Base-by-base conservation (phyloP, 2,329 filamentous ascomycete genomes). In the Diaporthe humulicola region DNA sequence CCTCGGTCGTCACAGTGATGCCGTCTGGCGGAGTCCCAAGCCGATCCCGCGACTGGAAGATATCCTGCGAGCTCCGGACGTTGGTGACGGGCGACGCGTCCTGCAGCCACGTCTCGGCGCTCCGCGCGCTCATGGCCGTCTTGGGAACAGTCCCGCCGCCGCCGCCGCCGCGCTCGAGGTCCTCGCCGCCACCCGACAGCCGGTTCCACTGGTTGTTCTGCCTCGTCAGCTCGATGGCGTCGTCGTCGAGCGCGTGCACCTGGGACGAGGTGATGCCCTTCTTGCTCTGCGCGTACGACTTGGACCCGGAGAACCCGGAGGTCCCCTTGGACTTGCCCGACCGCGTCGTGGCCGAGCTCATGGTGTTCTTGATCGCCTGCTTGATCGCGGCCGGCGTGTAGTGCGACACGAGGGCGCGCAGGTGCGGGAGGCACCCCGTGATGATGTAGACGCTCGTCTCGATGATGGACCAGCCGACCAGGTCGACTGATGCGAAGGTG, bases 381-480 rank as follows among this genome's bases (percentile, higher is more conserved):
- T 79, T 79, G 42, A 78, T 7, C 60, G 61, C 66, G 1, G 61
- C 58, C 0, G 77, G 78, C 14, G 75, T 74, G 45, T 75, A 79
- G 40, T 73, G 76, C 9, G 77, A 75, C 0, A 77, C 36, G 22
- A 79, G 75, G 1, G 80, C 79, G 9, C 73, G 69, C 10, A 80
- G 74, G 58, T 77, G 76, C 0, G 79, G 78, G 22, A 80, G 66
- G 58, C 79, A 80, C 38, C 77, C 77, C 17, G 80, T 78, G 36
- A 80, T 77, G 74, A 81, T 81, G 75, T 79, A 79, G 54, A 78
- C 78, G 67, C 77, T 70, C 25, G 77, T 77, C 50, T 80, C 79
- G 75, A 79, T 77, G 40, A 80, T 77, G 50, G 77, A 79, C 78
- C 78, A 80, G 60, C 77, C 74, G 28, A 77, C 75, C 0, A 80